Conservation (phyloP, 192 early-diverging fungal species). For the Coemansia sp. region DNA sequence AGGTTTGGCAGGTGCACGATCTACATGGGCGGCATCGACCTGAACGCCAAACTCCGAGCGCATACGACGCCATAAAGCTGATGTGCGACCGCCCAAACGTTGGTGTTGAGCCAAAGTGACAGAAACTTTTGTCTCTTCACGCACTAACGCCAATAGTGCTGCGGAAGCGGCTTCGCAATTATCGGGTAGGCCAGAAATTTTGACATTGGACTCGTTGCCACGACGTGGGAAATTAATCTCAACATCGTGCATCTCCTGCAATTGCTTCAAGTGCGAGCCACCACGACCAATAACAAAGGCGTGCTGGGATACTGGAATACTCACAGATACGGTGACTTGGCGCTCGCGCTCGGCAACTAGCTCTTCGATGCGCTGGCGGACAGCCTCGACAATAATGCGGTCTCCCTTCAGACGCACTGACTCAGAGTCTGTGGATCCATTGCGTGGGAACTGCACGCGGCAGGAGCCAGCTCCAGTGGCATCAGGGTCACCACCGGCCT, state of each 20-base stretch:
- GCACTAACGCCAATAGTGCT: slow-evolving; percentile 57
- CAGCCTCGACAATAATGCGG: slow-evolving; percentile 56
- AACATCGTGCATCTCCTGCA: slow-evolving; percentile 69
- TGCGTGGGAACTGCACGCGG: slow-evolving; percentile 67
- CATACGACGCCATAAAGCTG: slow-evolving; percentile 59
- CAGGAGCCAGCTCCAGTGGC: slow-evolving; percentile 52
- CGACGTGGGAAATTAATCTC: slow-evolving; percentile 65
- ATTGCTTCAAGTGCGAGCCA: slow-evolving; percentile 69
- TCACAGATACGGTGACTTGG: slow-evolving; percentile 60
- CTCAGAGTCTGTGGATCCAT: slow-evolving; percentile 45
- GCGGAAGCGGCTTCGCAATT: slow-evolving; percentile 57
- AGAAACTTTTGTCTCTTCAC: slow-evolving; percentile 56
- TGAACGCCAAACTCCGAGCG: slow-evolving; percentile 67
- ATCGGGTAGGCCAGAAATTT: slow-evolving; percentile 62
- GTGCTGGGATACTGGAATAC: slow-evolving; percentile 76
- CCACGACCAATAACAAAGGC: slow-evolving; percentile 80
- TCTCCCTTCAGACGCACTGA: slow-evolving; percentile 68
- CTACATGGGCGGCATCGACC: slow-evolving; percentile 53
- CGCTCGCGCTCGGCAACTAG: slow-evolving; percentile 61
- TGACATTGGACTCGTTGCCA: slow-evolving; percentile 32
- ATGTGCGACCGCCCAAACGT: slow-evolving; percentile 58
- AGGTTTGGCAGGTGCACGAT: slow-evolving; percentile 36
- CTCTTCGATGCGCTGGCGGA: slow-evolving; percentile 55
- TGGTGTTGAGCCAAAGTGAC: slow-evolving; percentile 63
- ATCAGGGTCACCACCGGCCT: slow-evolving; percentile 63